Percentiles rank a stretch among this genome's conserved stretches.
These are phyloP conservation scores for Syncephalastrum sp. DNA, from an alignment of 371 early-diverging fungal species.

Conservation along the genomic window DNA sequence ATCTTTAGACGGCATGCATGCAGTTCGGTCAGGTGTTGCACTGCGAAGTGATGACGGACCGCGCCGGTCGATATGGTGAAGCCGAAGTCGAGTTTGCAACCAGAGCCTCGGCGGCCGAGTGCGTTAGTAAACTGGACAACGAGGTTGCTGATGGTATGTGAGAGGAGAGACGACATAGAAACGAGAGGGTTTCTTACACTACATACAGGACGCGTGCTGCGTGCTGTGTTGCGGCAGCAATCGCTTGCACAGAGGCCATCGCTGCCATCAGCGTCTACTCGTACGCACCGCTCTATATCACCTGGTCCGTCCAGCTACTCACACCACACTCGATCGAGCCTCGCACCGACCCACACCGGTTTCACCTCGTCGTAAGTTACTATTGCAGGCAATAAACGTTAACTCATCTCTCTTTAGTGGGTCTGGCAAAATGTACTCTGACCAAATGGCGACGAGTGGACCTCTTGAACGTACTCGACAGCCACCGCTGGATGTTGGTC, in stretches of 20 bases:
- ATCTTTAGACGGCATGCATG: slow-evolving; percentile 28
- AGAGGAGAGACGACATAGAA: neutral
- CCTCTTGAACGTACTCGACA: neutral
- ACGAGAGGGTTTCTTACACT: neutral
- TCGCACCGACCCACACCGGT: slow-evolving; percentile 21
- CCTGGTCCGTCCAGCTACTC: slow-evolving; percentile 1
- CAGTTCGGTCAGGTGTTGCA: slow-evolving; percentile 37
- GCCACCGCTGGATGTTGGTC: neutral
- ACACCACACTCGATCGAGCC: slow-evolving; percentile 14
- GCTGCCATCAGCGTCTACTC: neutral
- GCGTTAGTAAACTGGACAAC: slow-evolving; percentile 41
- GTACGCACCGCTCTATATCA: no score
- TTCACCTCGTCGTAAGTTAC: slow-evolving; percentile 16
- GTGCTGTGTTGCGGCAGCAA: slow-evolving; percentile 32
- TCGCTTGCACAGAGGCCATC: slow-evolving; percentile 3
- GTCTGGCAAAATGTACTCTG: slow-evolving; percentile 13
- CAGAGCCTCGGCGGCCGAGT: slow-evolving; percentile 38
- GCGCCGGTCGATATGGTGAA: slow-evolving; percentile 41
- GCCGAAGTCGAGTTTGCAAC: slow-evolving; percentile 49
- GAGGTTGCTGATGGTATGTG: slow-evolving; percentile 38
- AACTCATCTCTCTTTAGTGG: neutral
- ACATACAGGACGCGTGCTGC: slow-evolving; percentile 31
- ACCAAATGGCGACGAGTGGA: neutral
- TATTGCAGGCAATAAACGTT: neutral
- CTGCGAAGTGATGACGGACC: slow-evolving; percentile 41